Base-by-base conservation (phyloP, 2,329 filamentous ascomycete species). In the Claviceps purpurea region DNA sequence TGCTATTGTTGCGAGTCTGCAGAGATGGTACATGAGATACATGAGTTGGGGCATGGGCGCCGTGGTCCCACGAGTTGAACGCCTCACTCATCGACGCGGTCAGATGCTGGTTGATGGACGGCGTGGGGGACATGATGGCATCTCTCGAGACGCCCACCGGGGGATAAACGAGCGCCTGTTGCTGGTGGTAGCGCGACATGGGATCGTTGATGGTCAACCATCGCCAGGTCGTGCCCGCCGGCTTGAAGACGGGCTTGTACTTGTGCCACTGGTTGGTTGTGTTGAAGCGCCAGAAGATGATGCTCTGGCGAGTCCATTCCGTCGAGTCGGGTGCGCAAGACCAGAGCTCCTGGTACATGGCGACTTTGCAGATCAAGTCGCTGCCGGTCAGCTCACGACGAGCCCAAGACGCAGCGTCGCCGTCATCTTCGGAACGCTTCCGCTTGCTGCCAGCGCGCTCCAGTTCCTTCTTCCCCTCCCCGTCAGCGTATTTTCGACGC, bases 331-430 rank as follows among this genome's bases (percentile, higher is more conserved):
- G 73, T 4, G 76, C 65, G 56, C 68, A 68, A 3, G 78, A 82
- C 73, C 76, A 82, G 39, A 84, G 72, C 68, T 84, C 81, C 62
- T 84, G 81, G 62, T 81, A 79, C 80, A 84, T 84, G 62, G 78
- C 78, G 46, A 83, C 78, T 62, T 76, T 75, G 57, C 74, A 71
- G 50, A 83, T 73, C 52, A 82, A 70, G 44, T 81, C 77, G 59
- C 76, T 76, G 56, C 75, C 74, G 1, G 74, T 74, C 22, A 61
- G 61, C 53, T 70, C 67, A 5, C 68, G 65, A 2, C 67, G 64
- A 5, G 66, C 61, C 68, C 68, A 70, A 1, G 67, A 65, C 6
- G 67, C 65, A 4, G 68, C 68, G 53, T 70, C 68, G 13, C 68
- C 68, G 42, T 70, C 68, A 51, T 69, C 67, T 54, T 70, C 68